A percentile compares a stretch with the other conserved stretches of the same genome.
Conservation (phyloP, 352 stramenopile species). For the Pythium brachiatum region DNA sequence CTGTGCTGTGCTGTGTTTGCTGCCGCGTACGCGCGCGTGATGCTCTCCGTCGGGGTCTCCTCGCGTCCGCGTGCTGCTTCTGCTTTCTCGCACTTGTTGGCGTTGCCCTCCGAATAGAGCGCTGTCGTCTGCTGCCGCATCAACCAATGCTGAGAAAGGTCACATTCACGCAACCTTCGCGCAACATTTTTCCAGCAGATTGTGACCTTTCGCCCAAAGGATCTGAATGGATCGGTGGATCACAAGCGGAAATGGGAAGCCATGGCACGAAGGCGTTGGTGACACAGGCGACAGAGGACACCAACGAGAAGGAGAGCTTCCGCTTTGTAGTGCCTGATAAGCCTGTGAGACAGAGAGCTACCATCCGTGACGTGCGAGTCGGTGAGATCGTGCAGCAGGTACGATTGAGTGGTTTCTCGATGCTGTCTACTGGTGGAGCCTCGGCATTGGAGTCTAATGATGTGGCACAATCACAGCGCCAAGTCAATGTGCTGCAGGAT, state of each 20-base stretch:
- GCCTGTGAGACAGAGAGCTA: slow-evolving; percentile 17
- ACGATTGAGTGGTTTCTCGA: too few relatives aligned
- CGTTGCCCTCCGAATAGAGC: slow-evolving; percentile 25
- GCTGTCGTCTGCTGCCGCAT: slow-evolving; percentile 12
- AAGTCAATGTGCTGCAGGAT: slow-evolving; percentile 34
- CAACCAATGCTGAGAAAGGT: slow-evolving; percentile 22
- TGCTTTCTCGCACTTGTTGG: slow-evolving; percentile 10
- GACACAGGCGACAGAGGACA: not conserved
- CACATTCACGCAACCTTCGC: slow-evolving; percentile 28
- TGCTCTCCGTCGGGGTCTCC: not conserved
- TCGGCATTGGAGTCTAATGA: not conserved
- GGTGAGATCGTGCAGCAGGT: slow-evolving; percentile 42
- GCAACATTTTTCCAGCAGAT: slow-evolving; percentile 10
- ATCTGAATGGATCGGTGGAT: not conserved
- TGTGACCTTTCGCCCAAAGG: slow-evolving; percentile 19
- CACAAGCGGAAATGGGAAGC: not conserved
- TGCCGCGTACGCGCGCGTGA: not conserved
- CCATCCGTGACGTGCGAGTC: slow-evolving; percentile 29
- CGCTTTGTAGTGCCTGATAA: slow-evolving; percentile 30
- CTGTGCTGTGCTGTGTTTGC: not conserved
- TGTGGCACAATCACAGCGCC: slow-evolving; percentile 18
- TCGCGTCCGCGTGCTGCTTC: not conserved
- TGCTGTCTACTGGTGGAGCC: too few relatives aligned
- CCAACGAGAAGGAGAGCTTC: slow-evolving; percentile 18
- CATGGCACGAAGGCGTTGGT: not conserved